phyloP scores from a whole-genome alignment of 176 grass and related monocot genomes.

The Otatea glauca region DNA sequence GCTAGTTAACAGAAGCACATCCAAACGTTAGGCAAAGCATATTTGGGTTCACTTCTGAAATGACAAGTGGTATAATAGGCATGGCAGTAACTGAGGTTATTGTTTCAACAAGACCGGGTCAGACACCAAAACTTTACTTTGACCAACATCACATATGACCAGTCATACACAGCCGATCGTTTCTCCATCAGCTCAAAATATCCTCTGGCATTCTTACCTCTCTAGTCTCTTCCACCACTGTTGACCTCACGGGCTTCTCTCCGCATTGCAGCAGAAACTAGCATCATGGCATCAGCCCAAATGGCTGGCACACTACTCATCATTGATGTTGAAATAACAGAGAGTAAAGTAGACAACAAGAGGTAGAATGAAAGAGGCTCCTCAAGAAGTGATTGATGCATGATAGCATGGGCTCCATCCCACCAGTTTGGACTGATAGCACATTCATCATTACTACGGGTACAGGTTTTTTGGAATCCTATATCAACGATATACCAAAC shows the following conservation, averaged over 20 bases:
- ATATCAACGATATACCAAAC: background rate
- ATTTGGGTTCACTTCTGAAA: constrained; percentile 3
- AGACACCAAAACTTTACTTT: background rate
- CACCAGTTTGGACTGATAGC: constrained; percentile 15
- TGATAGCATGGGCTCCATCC: background rate
- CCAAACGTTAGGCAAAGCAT: constrained; percentile 22
- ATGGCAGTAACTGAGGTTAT: background rate
- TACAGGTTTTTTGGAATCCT: constrained; percentile 17
- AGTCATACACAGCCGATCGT: background rate
- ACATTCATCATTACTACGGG: background rate
- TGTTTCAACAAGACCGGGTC: background rate
- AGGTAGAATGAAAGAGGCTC: background rate
- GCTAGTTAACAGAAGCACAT: constrained; percentile 6
- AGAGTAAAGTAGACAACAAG: constrained; percentile 25
- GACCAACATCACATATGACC: constrained; percentile 15
- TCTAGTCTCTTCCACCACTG: background rate
- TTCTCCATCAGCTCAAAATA: constrained; percentile 25
- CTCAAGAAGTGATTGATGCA: background rate
- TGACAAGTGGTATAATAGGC: constrained; percentile 16
- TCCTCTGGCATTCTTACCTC: constrained; percentile 4
- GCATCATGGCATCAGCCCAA: constrained; percentile 11
- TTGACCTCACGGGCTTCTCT: constrained; percentile 15
- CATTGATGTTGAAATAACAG: background rate
- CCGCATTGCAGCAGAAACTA: constrained; percentile 15
- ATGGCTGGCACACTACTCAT: constrained; percentile 4